Conservation (phyloP, 2,329 filamentous ascomycete species). For the Hypoxylon sp. region DNA sequence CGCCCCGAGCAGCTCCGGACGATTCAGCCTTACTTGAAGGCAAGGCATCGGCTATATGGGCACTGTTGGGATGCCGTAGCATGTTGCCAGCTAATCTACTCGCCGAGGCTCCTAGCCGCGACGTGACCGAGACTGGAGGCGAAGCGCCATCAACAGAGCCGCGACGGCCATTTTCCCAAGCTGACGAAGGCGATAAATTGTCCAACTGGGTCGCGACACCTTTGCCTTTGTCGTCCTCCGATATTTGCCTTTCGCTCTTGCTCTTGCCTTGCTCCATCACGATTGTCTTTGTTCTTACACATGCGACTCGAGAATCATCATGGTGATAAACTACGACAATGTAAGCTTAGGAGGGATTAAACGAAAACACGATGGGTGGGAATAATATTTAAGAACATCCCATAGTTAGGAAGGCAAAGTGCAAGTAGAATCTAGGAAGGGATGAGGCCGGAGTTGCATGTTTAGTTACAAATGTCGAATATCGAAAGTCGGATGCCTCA, state of each 20-base stretch:
- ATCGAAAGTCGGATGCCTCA: not conserved
- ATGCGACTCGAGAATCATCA: slow-evolving; percentile 1
- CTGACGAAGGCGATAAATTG: slow-evolving; percentile 7
- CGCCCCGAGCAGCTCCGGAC: slow-evolving; percentile 25
- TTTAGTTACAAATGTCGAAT: not conserved
- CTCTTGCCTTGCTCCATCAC: slow-evolving; percentile 29
- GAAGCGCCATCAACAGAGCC: slow-evolving; percentile 8
- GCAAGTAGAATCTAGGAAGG: not conserved
- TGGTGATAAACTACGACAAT: slow-evolving; percentile 4
- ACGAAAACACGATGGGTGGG: not conserved
- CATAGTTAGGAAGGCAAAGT: not conserved
- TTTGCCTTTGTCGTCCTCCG: slow-evolving; percentile 34
- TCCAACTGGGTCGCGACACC: slow-evolving; percentile 19
- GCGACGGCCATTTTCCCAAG: slow-evolving; percentile 14
- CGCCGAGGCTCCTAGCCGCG: slow-evolving; percentile 45
- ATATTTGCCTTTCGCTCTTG: slow-evolving; percentile 3
- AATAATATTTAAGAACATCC: not conserved
- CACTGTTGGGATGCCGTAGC: slow-evolving; percentile 16
- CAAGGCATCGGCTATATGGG: slow-evolving; percentile 29
- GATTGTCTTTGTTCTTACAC: slow-evolving; percentile 6
- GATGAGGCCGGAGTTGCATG: not conserved
- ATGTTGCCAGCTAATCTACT: slow-evolving; percentile 39
- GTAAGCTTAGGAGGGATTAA: not conserved
- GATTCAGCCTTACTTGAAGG: slow-evolving; percentile 46
- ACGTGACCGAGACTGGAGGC: slow-evolving; percentile 27